These are phyloP conservation scores for Starmerella roubikii DNA, from an alignment of 805 yeast species.

Conservation along the genomic window DNA sequence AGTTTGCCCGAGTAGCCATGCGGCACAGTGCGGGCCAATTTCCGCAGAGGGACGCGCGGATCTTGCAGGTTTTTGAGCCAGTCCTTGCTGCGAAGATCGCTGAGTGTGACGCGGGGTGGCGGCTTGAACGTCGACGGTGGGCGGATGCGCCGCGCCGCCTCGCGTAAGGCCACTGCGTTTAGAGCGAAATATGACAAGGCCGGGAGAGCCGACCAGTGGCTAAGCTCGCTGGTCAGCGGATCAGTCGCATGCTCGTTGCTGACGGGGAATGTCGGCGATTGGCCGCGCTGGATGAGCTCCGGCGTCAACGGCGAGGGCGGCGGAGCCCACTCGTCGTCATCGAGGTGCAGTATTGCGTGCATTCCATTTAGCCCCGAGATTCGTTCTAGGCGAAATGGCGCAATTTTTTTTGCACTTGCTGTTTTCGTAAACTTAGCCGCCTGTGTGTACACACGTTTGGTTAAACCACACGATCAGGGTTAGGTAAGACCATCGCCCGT, in stretches of 20 bases:
- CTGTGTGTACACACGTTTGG: too few species aligned
- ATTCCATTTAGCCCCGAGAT: too few species aligned
- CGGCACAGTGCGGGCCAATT: conserved; percentile 67
- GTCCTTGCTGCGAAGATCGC: conserved; percentile 69
- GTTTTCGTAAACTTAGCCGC: too few species aligned
- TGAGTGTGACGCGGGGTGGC: conserved; percentile 80
- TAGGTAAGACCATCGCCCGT: too few species aligned
- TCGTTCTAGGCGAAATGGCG: too few species aligned
- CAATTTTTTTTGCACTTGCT: too few species aligned
- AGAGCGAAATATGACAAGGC: conserved; percentile 38
- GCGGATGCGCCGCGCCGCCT: conserved; percentile 33
- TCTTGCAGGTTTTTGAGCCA: conserved; percentile 78
- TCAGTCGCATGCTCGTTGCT: conserved; percentile 48
- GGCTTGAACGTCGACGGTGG: conserved; percentile 51
- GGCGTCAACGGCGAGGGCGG: conserved; percentile 31
- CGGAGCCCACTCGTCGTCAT: conserved; percentile 12
- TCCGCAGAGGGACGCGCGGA: conserved; percentile 47
- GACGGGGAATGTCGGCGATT: conserved; percentile 47
- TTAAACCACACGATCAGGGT: too few species aligned
- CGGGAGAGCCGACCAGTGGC: conserved; percentile 32
- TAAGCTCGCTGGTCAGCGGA: conserved; percentile 29
- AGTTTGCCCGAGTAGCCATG: conserved; percentile 72
- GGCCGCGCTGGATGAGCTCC: conserved; percentile 55
- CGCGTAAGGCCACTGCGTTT: conserved; percentile 36
- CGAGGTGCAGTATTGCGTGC: too few species aligned